phyloP scores from a whole-genome alignment of 2,329 filamentous ascomycete genomes.

The Sporothrix globosa region DNA sequence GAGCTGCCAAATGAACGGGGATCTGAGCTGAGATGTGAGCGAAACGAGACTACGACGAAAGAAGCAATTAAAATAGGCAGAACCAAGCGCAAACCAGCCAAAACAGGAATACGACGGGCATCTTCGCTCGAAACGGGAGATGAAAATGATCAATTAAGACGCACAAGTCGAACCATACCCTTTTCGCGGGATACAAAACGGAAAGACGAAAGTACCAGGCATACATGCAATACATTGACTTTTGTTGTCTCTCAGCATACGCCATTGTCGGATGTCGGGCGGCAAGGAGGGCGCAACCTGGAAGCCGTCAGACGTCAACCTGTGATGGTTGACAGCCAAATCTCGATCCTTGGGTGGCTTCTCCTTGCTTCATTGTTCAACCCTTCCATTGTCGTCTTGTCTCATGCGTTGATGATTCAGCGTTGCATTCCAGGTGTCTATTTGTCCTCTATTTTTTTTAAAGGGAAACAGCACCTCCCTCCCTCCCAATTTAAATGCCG shows the following conservation, averaged over 20 bases:
- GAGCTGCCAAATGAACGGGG: slow-evolving; percentile 1
- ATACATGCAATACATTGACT: no score
- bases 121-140: not conserved
- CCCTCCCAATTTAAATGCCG: not conserved
- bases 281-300: not conserved
- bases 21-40: not conserved
- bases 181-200: no score
- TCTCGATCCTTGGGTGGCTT: not conserved
- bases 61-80: not conserved
- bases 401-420: slow-evolving; percentile 14
- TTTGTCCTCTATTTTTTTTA: not conserved
- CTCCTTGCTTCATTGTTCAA: not conserved
- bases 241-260: no score
- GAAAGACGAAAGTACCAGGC: no score
- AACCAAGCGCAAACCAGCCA: not conserved
- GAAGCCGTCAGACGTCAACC: not conserved
- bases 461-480: no score
- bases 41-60: not conserved
- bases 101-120: slow-evolving; percentile 9
- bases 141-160: not conserved
- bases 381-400: not conserved
- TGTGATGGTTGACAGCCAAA: not conserved
- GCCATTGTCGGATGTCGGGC: no score
- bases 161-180: no score
- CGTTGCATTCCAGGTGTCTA: not conserved